These are phyloP conservation scores for Fusarium beomiforme DNA, from an alignment of 2,329 filamentous ascomycete species.

Conservation along the genomic window DNA sequence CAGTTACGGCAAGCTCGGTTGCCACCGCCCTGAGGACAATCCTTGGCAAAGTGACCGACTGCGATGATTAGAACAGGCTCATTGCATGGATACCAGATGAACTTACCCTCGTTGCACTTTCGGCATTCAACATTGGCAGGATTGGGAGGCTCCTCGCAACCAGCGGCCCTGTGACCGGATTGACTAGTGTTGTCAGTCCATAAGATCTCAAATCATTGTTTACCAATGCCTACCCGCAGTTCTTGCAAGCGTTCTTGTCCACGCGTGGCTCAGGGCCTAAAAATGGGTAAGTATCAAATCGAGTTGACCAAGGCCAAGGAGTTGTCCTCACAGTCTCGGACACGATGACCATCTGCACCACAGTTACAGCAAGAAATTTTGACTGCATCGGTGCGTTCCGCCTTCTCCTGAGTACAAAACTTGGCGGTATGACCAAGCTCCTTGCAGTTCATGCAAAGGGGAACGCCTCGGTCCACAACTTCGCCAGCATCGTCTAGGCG, in stretches of 20 bases:
- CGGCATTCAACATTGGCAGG: conserved; percentile 72
- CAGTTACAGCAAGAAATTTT: conserved; percentile 74
- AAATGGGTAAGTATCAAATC: conserved; percentile 16
- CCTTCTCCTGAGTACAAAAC: conserved; percentile 67
- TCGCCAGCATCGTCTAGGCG: conserved; percentile 75
- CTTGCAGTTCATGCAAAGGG: conserved; percentile 71
- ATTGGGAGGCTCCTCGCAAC: conserved; percentile 69
- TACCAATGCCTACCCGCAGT: conserved; percentile 63
- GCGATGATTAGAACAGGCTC: conserved; percentile 10
- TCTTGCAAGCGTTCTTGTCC: conserved; percentile 74
- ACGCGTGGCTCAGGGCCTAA: conserved; percentile 68
- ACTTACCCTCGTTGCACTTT: conserved; percentile 70
- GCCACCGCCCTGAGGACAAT: conserved; percentile 71
- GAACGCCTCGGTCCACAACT: conserved; percentile 66
- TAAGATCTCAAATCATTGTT: background rate
- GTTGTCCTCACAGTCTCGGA: conserved; percentile 70
- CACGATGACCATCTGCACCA: conserved; percentile 69
- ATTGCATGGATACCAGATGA: background rate
- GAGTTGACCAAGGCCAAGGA: background rate
- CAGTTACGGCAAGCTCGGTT: conserved; percentile 69
- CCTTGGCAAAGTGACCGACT: conserved; percentile 70
- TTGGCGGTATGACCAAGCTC: conserved; percentile 72
- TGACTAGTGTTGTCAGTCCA: conserved; percentile 48
- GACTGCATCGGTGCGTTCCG: conserved; percentile 56
- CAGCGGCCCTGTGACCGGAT: conserved; percentile 60